Evolutionary conservation across 2,329 filamentous ascomycete genomes (phyloP).

Genomic region (Colletotrichum incanum): DNA sequence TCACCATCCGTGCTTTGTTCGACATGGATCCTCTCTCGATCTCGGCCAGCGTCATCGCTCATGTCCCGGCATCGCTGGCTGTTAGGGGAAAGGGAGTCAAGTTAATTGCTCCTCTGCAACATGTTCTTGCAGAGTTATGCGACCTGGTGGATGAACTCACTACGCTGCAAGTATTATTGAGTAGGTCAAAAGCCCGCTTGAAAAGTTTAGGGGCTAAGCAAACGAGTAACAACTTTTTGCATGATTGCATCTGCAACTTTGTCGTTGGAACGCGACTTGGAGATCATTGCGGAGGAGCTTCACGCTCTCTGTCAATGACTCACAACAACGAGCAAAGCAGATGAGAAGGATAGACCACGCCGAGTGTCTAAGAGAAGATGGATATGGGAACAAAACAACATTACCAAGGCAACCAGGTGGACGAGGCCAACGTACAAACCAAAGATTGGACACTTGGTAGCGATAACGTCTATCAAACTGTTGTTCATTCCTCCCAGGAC

Average conservation of each 20-base stretch:
- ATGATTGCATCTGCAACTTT: background rate
- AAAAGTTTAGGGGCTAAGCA: background rate
- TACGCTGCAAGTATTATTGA: constrained; percentile 9
- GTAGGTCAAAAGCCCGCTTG: constrained; percentile 10
- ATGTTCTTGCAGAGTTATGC: constrained; percentile 21
- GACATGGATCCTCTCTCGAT: constrained; percentile 19
- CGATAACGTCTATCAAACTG: background rate
- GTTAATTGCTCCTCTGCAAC: constrained; percentile 13
- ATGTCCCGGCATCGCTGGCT: constrained; percentile 9
- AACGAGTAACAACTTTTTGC: background rate
- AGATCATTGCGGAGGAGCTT: constrained; percentile 1
- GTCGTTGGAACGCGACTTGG: constrained; percentile 9
- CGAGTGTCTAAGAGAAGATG: constrained; percentile 19
- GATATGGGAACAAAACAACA: constrained; percentile 16
- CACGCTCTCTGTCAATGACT: constrained; percentile 16
- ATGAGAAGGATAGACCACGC: background rate
- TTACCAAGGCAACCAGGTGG: constrained; percentile 16
- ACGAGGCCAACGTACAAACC: background rate
- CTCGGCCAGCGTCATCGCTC: constrained; percentile 20
- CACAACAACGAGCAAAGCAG: background rate
- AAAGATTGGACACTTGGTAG: background rate
- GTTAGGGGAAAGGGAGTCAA: constrained; percentile 16
- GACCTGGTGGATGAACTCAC: constrained; percentile 23
- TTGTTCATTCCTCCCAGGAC: background rate
- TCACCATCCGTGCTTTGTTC: background rate